Conservation (phyloP, 75 land plant genomes). For the Ceratopteris richardii region DNA sequence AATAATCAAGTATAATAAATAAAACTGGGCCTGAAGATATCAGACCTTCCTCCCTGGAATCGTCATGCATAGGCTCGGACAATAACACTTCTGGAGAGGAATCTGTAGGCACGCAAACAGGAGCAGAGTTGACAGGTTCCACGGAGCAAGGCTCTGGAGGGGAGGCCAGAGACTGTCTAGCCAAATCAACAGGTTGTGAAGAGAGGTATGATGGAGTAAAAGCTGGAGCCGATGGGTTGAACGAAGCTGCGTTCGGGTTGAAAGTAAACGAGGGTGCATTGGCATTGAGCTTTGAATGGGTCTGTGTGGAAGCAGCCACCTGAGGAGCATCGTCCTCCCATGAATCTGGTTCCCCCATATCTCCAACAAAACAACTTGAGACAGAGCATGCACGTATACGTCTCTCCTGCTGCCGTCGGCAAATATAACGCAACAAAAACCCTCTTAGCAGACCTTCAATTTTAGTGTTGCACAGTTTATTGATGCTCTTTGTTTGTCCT, state of each 20-base stretch:
- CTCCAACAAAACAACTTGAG: too few species aligned
- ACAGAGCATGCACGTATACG: too few species aligned
- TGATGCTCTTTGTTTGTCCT: too few species aligned
- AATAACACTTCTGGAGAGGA: background rate
- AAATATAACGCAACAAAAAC: background rate
- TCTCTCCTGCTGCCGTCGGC: background rate
- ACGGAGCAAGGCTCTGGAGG: background rate
- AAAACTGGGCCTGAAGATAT: background rate
- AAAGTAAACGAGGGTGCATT: slow-evolving; percentile 22
- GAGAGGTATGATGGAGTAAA: background rate
- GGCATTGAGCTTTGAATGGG: slow-evolving; percentile 11
- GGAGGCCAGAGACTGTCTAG: background rate
- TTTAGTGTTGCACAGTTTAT: too few species aligned
- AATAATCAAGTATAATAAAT: too few species aligned
- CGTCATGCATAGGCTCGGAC: background rate
- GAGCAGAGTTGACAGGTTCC: slow-evolving; percentile 6
- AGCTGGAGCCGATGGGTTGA: slow-evolving; percentile 10
- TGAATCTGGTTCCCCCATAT: slow-evolving; percentile 23
- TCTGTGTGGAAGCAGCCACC: slow-evolving; percentile 2
- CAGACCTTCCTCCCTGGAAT: background rate
- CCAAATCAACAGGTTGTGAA: background rate
- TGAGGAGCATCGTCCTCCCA: slow-evolving; percentile 23
- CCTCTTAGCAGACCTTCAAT: background rate
- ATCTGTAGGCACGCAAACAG: slow-evolving; percentile 1
- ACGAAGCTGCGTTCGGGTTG: slow-evolving; percentile 19